A percentile compares a stretch with the other conserved stretches of the same genome.
Evolutionary conservation across 805 yeast genomes (phyloP).

Genomic region (Barnettozyma populi): DNA sequence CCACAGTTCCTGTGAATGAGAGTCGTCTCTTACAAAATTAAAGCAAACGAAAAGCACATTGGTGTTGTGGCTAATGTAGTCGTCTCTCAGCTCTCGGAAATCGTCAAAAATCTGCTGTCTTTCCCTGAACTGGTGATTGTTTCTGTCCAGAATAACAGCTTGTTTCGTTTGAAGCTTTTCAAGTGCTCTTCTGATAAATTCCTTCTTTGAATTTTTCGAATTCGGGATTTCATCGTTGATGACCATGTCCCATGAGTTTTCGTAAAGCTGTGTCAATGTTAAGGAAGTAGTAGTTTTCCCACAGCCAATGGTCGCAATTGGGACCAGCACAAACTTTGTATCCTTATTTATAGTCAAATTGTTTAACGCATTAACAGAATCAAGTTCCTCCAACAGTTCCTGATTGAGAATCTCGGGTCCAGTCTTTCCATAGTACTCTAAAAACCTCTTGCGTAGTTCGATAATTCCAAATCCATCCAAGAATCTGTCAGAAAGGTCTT

Average conservation of each 20-base stretch:
- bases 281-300: constrained; percentile 85
- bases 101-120: constrained; percentile 59
- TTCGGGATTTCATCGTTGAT: constrained; percentile 74
- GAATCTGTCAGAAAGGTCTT: constrained; percentile 41
- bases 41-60: constrained; percentile 59
- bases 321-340: constrained; percentile 60
- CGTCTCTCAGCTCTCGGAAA: constrained; percentile 37
- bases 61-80: constrained; percentile 36
- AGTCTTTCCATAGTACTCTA: constrained; percentile 44
- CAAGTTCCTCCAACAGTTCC: constrained; percentile 33
- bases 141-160: constrained; percentile 73
- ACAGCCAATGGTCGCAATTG: constrained; percentile 89
- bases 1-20: constrained; percentile 36
- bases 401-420: constrained; percentile 56
- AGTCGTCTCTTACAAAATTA: constrained; percentile 49
- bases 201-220: constrained; percentile 38
- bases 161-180: constrained; percentile 33
- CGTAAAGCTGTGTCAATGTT: constrained; percentile 50
- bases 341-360: constrained; percentile 30
- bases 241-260: constrained; percentile 57
- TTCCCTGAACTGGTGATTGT: constrained; percentile 71
- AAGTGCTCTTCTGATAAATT: constrained; percentile 44
- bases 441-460: constrained; percentile 59
- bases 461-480: constrained; percentile 66
- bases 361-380: constrained; percentile 34